A percentile compares a stretch with the other conserved stretches of the same genome.
phyloP scores from a whole-genome alignment of 306 rosid species.

The Corylus americana region DNA sequence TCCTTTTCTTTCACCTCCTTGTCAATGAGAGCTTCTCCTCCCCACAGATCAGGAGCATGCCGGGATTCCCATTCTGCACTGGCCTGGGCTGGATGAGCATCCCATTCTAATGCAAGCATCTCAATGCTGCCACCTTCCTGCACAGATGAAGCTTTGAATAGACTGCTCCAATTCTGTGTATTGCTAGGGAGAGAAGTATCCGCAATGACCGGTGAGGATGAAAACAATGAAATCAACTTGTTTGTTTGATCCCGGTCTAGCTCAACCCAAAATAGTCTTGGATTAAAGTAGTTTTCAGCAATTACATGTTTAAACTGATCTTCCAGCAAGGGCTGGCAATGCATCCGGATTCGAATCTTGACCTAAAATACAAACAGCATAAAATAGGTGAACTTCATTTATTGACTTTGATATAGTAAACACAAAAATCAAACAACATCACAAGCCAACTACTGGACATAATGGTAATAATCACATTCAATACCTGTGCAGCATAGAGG shows the following conservation, averaged over 20 bases:
- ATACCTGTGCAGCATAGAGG: slow-evolving; percentile 55
- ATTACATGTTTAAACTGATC: slow-evolving; percentile 43
- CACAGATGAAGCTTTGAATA: not conserved
- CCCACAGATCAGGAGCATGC: slow-evolving; percentile 17
- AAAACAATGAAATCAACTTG: slow-evolving; percentile 44
- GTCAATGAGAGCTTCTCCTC: not conserved
- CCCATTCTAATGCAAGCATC: not conserved
- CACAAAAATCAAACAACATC: not conserved
- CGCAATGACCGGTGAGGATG: slow-evolving; percentile 14
- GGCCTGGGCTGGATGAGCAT: not conserved
- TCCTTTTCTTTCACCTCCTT: slow-evolving; percentile 7
- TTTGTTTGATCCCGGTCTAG: slow-evolving; percentile 43
- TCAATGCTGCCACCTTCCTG: not conserved
- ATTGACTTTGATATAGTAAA: not conserved
- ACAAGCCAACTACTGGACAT: not conserved
- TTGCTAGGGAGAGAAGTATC: slow-evolving; percentile 1
- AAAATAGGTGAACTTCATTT: not conserved
- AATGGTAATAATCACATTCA: not conserved
- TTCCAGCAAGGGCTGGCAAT: slow-evolving; percentile 42
- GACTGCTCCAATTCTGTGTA: slow-evolving; percentile 1
- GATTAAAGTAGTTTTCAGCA: slow-evolving; percentile 34
- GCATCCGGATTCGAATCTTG: slow-evolving; percentile 32
- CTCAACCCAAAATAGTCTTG: slow-evolving; percentile 47
- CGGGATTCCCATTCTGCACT: slow-evolving; percentile 8
- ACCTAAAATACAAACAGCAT: slow-evolving; percentile 30